Percentiles rank a stretch among this genome's conserved stretches.
Conservation (phyloP, 202 grass and related monocot genomes). For the Cymbopogon flexuosus region DNA sequence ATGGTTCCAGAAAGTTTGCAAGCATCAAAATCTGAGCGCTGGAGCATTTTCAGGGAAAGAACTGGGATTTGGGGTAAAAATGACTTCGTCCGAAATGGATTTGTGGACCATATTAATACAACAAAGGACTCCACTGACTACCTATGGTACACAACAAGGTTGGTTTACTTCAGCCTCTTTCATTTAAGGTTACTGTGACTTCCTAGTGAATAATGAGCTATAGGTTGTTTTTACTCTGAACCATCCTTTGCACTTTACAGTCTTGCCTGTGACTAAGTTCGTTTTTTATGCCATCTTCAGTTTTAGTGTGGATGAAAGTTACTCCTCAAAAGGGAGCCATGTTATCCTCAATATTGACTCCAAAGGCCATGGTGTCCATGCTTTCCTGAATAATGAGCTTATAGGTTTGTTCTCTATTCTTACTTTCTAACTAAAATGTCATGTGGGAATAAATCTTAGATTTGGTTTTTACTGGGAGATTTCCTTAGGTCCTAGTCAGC, state of each 20-base stretch:
- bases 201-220: background rate
- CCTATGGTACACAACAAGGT: constrained; percentile 97
- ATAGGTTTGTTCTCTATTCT: constrained; percentile 53
- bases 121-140: constrained; percentile 96
- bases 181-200: constrained; percentile 6
- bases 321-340: constrained; percentile 37
- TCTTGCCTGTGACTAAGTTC: constrained; percentile 1
- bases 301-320: constrained; percentile 56
- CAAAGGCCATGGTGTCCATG: constrained; percentile 80
- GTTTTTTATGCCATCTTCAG: constrained; percentile 39
- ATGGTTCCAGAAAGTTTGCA: constrained; percentile 69
- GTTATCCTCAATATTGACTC: constrained; percentile 62
- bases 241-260: background rate
- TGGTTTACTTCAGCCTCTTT: constrained; percentile 19
- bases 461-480: background rate
- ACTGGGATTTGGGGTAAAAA: constrained; percentile 63
- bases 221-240: constrained; percentile 10
- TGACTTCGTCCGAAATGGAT: constrained; percentile 54
- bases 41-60: constrained; percentile 78
- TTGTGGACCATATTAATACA: constrained; percentile 95
- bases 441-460: background rate
- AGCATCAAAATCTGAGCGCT: constrained; percentile 31
- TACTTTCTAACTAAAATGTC: constrained; percentile 1
- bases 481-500: constrained; percentile 31
- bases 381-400: constrained; percentile 69